A percentile compares a stretch with the other conserved stretches of the same genome.
phyloP scores from a whole-genome alignment of 331 rosid species.

The Quercus tomentella region DNA sequence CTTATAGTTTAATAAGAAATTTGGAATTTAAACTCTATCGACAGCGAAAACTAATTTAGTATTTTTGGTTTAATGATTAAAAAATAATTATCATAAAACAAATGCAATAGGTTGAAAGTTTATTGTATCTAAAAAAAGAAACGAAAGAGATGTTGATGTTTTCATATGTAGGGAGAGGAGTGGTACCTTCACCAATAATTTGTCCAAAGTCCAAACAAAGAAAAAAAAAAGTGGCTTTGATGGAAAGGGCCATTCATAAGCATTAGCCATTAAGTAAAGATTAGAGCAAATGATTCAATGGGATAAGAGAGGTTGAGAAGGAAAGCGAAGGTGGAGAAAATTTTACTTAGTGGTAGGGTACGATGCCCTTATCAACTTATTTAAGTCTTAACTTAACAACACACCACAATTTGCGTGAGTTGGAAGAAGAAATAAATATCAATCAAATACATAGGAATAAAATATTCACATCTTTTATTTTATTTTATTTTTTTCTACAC shows the following conservation, averaged over 20 bases:
- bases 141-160: constrained; percentile 8
- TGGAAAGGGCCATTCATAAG: constrained; percentile 55
- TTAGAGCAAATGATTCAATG: constrained; percentile 59
- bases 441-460: background rate
- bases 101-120: no score
- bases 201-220: constrained; percentile 17
- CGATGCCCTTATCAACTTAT: constrained; percentile 70
- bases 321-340: constrained; percentile 44
- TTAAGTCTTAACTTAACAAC: constrained; percentile 18
- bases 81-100: no score
- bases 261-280: constrained; percentile 63
- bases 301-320: constrained; percentile 50
- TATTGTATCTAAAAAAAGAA: no score
- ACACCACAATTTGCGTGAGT: background rate
- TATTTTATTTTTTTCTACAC: background rate
- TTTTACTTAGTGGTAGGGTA: constrained; percentile 74
- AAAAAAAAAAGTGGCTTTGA: constrained; percentile 47
- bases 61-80: no score
- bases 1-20: no score
- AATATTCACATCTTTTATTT: background rate
- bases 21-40: no score
- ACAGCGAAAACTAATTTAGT: no score
- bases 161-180: constrained; percentile 13
- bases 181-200: constrained; percentile 39
- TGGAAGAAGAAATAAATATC: background rate